Base-by-base conservation (phyloP, 1,284 basidiomycete genomes). In the Ceratobasidium papillatum region DNA sequence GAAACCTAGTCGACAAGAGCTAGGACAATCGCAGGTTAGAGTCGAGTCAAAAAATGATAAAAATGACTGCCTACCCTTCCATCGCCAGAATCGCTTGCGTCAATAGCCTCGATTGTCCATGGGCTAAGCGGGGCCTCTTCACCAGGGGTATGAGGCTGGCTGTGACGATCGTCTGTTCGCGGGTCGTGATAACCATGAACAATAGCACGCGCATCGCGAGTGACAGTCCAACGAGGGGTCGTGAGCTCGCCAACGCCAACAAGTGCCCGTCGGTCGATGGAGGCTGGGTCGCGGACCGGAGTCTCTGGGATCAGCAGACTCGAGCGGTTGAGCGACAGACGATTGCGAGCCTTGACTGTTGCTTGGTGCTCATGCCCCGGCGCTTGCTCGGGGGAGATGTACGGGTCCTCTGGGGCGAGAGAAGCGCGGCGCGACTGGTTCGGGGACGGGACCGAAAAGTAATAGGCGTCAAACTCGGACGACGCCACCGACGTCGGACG, bases 241-340 rank as follows among this genome's bases (percentile, higher is more conserved):
- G 95, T 87, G n/a, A 99, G 88, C 83, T 99, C 97, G 47, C 97
- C 97, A 11, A 99, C 93, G 25, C 97, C 97, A 71, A 99, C 90
- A 51, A 99, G 88, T 30, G 90, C 93, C 19, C 91, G 88, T 73
- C 97, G 87, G 84, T 99, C 96, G 77, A 96, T 95, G 77, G 86
- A 83, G 11, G 92, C 89, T 12, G 94, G 93, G 83, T 95, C 92
- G 77, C 87, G 86, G 51, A 86, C 89, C n/a, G 93, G 92, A 0
- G 93, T 94, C 34, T 88, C 59, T 74, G 54, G 76, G 41, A 69
- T 58, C 30, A 65, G 54, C 27, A 69, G 41, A 65, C 38, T 74
- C 30, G 58, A 63, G 72, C 47, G 72, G 72, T 59, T 73, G 17
- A 38, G 34, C 51, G 45, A 73, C 41, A 69, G 74, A 38, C 54